Percentiles rank a stretch among this genome's conserved stretches.
Conservation (phyloP, 2,329 filamentous ascomycete genomes). For the Annulohypoxylon truncatum region DNA sequence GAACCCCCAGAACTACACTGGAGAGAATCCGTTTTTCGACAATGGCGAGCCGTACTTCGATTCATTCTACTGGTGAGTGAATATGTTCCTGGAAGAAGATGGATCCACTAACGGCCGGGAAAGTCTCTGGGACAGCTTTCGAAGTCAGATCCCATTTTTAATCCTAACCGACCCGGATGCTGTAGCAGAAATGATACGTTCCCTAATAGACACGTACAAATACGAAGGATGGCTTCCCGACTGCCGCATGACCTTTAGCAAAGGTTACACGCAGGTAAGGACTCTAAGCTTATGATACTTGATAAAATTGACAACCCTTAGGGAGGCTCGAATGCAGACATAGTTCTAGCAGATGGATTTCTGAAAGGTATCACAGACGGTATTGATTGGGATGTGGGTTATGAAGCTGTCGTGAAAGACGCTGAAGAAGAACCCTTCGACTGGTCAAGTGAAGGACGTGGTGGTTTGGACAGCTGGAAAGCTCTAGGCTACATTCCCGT, state of each 20-base stretch:
- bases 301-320: constrained; percentile 49
- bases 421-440: constrained; percentile 76
- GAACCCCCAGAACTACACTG: constrained; percentile 78
- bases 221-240: constrained; percentile 79
- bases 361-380: constrained; percentile 71
- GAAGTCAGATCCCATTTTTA: constrained; percentile 75
- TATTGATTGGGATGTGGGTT: constrained; percentile 75
- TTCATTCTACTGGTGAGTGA: constrained; percentile 75
- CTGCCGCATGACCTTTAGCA: constrained; percentile 80
- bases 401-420: constrained; percentile 77
- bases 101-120: constrained; percentile 18
- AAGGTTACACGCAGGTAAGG: constrained; percentile 73
- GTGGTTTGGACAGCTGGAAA: constrained; percentile 79
- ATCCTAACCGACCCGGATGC: constrained; percentile 74
- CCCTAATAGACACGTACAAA: constrained; percentile 76
- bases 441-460: constrained; percentile 77
- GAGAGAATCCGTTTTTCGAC: constrained; percentile 76
- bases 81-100: not conserved
- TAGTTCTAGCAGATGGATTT: constrained; percentile 74
- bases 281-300: not conserved
- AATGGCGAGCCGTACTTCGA: constrained; percentile 78
- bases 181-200: constrained; percentile 75
- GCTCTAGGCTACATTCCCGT: constrained; percentile 76
- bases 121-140: constrained; percentile 76
- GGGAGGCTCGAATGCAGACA: constrained; percentile 79